Evolutionary conservation across 768 basidiomycete species (phyloP).

Genomic region (Hydnomerulius pinastri): DNA sequence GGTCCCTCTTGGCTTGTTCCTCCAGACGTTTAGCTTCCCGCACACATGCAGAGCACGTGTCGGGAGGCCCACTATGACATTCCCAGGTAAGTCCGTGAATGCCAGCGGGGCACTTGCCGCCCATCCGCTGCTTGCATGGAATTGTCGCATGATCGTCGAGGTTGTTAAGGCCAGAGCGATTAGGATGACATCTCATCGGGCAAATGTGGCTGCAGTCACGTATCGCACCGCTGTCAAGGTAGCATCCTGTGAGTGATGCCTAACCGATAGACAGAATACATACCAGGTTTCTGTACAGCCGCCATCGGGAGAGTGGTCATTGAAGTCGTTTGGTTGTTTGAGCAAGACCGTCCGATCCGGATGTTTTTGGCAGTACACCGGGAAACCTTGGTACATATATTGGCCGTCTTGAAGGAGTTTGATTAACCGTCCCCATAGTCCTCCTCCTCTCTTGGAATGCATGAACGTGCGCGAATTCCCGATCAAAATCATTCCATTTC

Average conservation of each 20-base stretch:
- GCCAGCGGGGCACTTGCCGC: slow-evolving; percentile 40
- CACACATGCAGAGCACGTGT: slow-evolving; percentile 49
- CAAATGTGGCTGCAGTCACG: slow-evolving; percentile 59
- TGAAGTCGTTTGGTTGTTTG: slow-evolving; percentile 48
- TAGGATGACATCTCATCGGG: slow-evolving; percentile 63
- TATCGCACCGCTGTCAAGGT: slow-evolving; percentile 38
- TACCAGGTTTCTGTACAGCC: slow-evolving; percentile 65
- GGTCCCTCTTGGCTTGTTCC: slow-evolving; percentile 41
- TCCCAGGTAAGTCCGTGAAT: slow-evolving; percentile 47
- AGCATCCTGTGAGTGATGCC: background rate
- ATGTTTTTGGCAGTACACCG: slow-evolving; percentile 57
- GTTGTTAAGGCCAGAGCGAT: slow-evolving; percentile 46
- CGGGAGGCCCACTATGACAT: slow-evolving; percentile 44
- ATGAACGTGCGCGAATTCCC: slow-evolving; percentile 67
- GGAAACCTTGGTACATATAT: slow-evolving; percentile 39
- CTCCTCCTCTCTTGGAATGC: slow-evolving; percentile 13
- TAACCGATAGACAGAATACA: slow-evolving; percentile 14
- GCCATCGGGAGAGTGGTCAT: slow-evolving; percentile 56
- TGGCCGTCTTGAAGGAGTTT: slow-evolving; percentile 9
- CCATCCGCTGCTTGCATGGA: slow-evolving; percentile 42
- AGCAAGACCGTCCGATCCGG: slow-evolving; percentile 42
- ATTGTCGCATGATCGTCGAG: slow-evolving; percentile 31
- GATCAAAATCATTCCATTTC: slow-evolving; percentile 64
- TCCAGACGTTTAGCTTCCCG: slow-evolving; percentile 41
- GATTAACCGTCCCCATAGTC: slow-evolving; percentile 17